Percentiles rank a stretch among this genome's conserved stretches.
Evolutionary conservation across 2,329 filamentous ascomycete species (phyloP).

Genomic region (Cordyceps tenuipes): DNA sequence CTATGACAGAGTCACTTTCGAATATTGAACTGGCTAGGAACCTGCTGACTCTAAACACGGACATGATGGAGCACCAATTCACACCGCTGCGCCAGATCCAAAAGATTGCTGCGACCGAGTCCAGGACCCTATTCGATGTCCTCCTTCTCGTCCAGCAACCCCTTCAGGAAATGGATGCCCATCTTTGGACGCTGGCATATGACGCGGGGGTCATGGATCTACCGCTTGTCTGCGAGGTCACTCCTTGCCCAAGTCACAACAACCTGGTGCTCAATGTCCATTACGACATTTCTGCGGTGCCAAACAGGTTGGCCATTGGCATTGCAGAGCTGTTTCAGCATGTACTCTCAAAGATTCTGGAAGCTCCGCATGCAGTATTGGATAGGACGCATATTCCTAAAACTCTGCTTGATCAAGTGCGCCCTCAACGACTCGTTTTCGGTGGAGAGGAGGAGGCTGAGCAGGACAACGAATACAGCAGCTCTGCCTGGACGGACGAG

Average conservation of each 20-base stretch:
- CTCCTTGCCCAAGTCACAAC: conserved; percentile 46
- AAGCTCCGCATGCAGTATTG: conserved; percentile 20
- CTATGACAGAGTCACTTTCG: conserved; percentile 37
- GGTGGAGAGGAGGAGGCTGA: conserved; percentile 16
- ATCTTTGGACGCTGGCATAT: conserved; percentile 47
- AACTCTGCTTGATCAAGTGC: conserved; percentile 15
- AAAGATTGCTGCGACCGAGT: conserved; percentile 28
- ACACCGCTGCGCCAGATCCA: conserved; percentile 68
- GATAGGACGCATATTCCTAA: conserved; percentile 18
- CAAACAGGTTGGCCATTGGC: conserved; percentile 19
- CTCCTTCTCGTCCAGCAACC: conserved; percentile 70
- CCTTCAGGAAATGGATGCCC: conserved; percentile 43
- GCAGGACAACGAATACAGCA: neutral
- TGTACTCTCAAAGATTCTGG: conserved; percentile 20
- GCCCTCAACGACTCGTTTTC: conserved; percentile 14
- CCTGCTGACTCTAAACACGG: conserved; percentile 54
- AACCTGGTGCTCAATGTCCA: conserved; percentile 53
- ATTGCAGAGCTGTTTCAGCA: conserved; percentile 25
- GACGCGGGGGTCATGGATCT: conserved; percentile 62
- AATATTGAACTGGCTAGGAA: conserved; percentile 50
- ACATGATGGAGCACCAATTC: conserved; percentile 61
- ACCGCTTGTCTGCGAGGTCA: conserved; percentile 68
- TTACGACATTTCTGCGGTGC: conserved; percentile 40
- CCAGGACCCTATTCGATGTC: conserved; percentile 64
- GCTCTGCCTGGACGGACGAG: conserved; percentile 13